These are phyloP conservation scores for Wickerhamomyces sp. DNA, from an alignment of 1,139 yeast genomes.

Conservation along the genomic window DNA sequence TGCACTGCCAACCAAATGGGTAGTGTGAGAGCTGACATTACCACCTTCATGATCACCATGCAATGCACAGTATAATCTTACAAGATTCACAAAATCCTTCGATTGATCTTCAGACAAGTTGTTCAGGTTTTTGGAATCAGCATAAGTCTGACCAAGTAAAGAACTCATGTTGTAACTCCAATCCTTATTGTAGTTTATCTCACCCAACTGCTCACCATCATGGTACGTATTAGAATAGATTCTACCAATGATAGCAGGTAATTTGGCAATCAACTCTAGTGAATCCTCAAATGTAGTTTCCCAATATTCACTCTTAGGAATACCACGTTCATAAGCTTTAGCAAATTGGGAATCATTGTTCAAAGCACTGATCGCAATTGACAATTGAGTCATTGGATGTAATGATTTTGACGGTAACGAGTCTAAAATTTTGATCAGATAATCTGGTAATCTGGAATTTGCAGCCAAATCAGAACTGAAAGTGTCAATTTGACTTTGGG, in stretches of 20 bases:
- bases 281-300: conserved; percentile 63
- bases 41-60: conserved; percentile 47
- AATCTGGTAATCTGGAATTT: conserved; percentile 51
- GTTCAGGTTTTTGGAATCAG: conserved; percentile 22
- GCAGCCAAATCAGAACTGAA: conserved; percentile 55
- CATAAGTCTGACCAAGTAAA: conserved; percentile 21
- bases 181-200: conserved; percentile 19
- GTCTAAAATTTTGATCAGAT: conserved; percentile 48
- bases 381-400: conserved; percentile 70
- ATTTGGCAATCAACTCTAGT: conserved; percentile 57
- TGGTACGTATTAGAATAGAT: conserved; percentile 62
- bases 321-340: conserved; percentile 65
- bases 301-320: conserved; percentile 66
- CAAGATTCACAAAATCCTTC: conserved; percentile 35
- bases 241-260: conserved; percentile 61
- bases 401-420: conserved; percentile 45
- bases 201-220: conserved; percentile 26
- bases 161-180: conserved; percentile 28
- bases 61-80: conserved; percentile 38
- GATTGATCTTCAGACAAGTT: conserved; percentile 22
- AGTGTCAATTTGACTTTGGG: conserved; percentile 47
- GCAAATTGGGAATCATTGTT: conserved; percentile 58
- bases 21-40: conserved; percentile 40
- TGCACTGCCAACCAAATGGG: conserved; percentile 40
- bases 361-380: conserved; percentile 60